Conservation (phyloP, 306 rosid genomes). For the Pachyrhizus erosus region DNA sequence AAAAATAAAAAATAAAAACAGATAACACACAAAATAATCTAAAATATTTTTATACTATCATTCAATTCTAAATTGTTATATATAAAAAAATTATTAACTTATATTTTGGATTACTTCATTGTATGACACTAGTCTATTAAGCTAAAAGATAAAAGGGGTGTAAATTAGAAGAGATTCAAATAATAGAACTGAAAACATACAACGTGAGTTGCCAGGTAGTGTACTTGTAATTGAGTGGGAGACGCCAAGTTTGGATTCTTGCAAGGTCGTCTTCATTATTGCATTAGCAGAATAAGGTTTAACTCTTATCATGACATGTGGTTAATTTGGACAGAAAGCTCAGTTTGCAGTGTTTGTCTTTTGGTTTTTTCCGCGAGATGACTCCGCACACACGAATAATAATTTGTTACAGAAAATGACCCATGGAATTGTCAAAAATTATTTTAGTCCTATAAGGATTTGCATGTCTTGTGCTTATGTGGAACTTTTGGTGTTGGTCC, state of each 20-base stretch:
- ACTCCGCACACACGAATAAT: conserved; percentile 16
- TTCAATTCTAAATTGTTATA: too few relatives aligned
- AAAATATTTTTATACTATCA: too few relatives aligned
- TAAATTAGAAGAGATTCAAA: neutral
- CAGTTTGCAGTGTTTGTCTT: neutral
- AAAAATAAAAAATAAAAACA: too few relatives aligned
- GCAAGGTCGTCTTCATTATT: neutral
- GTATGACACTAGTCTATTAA: too few relatives aligned
- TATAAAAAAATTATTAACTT: too few relatives aligned
- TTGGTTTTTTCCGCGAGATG: conserved; percentile 11
- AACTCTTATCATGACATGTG: conserved; percentile 19
- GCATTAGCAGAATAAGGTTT: conserved; percentile 1
- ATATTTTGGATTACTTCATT: too few relatives aligned
- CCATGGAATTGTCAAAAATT: conserved; percentile 16
- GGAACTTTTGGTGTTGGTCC: conserved; percentile 19
- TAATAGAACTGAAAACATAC: neutral
- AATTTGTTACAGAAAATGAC: conserved; percentile 37
- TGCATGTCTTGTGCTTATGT: conserved; percentile 20
- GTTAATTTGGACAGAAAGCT: conserved; percentile 9
- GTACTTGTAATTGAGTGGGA: conserved; percentile 10
- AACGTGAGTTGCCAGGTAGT: neutral
- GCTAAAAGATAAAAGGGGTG: too few relatives aligned
- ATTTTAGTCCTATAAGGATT: neutral
- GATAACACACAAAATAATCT: too few relatives aligned
- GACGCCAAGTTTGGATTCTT: conserved; percentile 28